Evolutionary conservation across 495 filamentous ascomycete genomes (phyloP).

Genomic region (Aspergillus haitiensis): DNA sequence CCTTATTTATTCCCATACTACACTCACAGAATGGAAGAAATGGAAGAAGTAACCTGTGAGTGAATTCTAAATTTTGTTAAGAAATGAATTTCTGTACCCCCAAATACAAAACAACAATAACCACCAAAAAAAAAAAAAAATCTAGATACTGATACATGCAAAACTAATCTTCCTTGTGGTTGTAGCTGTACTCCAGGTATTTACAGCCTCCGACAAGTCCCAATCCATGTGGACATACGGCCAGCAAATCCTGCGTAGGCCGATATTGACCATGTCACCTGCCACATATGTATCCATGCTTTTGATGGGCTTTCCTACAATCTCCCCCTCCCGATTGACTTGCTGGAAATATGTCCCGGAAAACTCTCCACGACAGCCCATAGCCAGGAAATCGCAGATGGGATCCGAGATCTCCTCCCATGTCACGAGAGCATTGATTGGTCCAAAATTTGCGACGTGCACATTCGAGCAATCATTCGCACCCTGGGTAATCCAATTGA

Average conservation of each 20-base stretch:
- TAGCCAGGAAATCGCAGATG: constrained; percentile 48
- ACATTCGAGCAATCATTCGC: constrained; percentile 55
- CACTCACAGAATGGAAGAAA: no score
- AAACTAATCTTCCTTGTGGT: constrained; percentile 46
- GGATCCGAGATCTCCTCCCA: constrained; percentile 55
- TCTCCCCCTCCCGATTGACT: constrained; percentile 42
- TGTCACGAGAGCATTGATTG: constrained; percentile 47
- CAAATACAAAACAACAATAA: no score
- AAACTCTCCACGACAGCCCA: constrained; percentile 52
- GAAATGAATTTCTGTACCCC: no score
- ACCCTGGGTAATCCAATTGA: constrained; percentile 50
- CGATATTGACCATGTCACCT: constrained; percentile 54
- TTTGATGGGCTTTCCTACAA: constrained; percentile 42
- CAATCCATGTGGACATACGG: constrained; percentile 54
- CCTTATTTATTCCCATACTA: no score
- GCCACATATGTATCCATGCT: constrained; percentile 48
- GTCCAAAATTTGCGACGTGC: constrained; percentile 50
- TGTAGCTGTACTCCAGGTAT: constrained; percentile 23
- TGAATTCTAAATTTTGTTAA: no score
- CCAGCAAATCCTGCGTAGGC: constrained; percentile 52
- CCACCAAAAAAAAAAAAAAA: no score
- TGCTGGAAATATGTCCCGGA: constrained; percentile 53
- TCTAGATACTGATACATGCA: constrained; percentile 38
- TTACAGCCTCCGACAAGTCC: constrained; percentile 39
- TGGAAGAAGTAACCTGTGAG: no score